These are phyloP conservation scores for Nakazawaea laoshanensis DNA, from an alignment of 805 yeast genomes.

Conservation along the genomic window DNA sequence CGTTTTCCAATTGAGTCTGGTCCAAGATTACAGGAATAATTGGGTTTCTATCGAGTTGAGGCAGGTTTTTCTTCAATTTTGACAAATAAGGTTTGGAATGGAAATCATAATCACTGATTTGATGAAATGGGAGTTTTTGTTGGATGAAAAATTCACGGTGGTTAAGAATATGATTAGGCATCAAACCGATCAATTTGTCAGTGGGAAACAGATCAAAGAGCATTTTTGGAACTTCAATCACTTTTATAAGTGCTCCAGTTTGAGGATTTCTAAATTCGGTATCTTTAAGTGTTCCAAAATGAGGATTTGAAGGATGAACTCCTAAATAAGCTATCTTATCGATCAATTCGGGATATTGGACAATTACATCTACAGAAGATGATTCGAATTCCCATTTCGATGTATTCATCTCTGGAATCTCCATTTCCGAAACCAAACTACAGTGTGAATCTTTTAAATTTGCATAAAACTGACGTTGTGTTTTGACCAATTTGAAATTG, in stretches of 20 bases:
- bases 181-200: background rate
- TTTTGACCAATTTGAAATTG: background rate
- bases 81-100: background rate
- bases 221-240: too few species aligned
- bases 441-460: background rate
- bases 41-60: background rate
- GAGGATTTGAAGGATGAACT: background rate
- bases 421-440: background rate
- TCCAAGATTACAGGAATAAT: constrained; percentile 4
- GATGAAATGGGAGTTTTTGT: background rate
- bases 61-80: background rate
- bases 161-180: constrained; percentile 3
- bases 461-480: constrained; percentile 4
- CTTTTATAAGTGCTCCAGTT: background rate
- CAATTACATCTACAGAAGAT: background rate
- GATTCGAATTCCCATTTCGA: constrained; percentile 2
- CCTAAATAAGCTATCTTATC: constrained; percentile 8
- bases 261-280: constrained; percentile 4
- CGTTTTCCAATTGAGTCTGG: background rate
- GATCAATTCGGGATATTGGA: constrained; percentile 1
- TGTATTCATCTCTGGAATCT: background rate
- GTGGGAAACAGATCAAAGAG: background rate
- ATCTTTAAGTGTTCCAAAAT: background rate
- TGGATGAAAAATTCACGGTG: constrained; percentile 1
- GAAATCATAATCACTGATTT: constrained; percentile 1